Percentiles rank a stretch among this genome's conserved stretches.
phyloP scores from a whole-genome alignment of 2,329 filamentous ascomycete species.

The Epichloe amarillans region DNA sequence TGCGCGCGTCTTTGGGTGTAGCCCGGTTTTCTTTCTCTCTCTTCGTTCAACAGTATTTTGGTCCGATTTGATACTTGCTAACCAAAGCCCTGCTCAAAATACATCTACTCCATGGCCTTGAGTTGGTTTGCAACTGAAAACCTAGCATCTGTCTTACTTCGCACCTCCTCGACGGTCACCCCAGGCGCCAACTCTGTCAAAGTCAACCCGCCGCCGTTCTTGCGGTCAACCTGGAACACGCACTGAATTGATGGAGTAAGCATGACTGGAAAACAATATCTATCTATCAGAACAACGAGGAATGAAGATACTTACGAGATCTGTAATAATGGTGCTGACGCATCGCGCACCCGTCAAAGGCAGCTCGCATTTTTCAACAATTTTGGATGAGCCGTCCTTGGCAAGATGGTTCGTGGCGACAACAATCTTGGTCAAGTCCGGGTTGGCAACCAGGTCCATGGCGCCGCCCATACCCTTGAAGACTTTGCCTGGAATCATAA shows the following conservation, averaged over 20 bases:
- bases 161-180: slow-evolving; percentile 54
- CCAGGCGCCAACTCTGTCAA: slow-evolving; percentile 59
- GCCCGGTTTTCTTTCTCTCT: no score
- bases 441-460: slow-evolving; percentile 62
- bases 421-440: slow-evolving; percentile 58
- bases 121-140: slow-evolving; percentile 50
- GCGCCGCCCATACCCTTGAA: slow-evolving; percentile 80
- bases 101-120: slow-evolving; percentile 27
- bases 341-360: slow-evolving; percentile 52
- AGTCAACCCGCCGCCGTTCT: slow-evolving; percentile 42
- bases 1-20: no score
- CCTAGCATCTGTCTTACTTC: slow-evolving; percentile 54
- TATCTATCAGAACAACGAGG: no score
- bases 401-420: slow-evolving; percentile 58
- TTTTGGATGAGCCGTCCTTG: slow-evolving; percentile 54
- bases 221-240: slow-evolving; percentile 56
- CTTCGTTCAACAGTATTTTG: no score
- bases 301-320: slow-evolving; percentile 41
- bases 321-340: slow-evolving; percentile 62
- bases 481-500: slow-evolving; percentile 80
- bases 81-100: no score
- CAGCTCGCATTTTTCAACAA: slow-evolving; percentile 49
- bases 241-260: slow-evolving; percentile 28
- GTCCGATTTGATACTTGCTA: no score
- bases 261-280: background rate